Percentiles rank a stretch among this genome's conserved stretches.
phyloP scores from a whole-genome alignment of 768 basidiomycete genomes.

The Termitomyces sp. region DNA sequence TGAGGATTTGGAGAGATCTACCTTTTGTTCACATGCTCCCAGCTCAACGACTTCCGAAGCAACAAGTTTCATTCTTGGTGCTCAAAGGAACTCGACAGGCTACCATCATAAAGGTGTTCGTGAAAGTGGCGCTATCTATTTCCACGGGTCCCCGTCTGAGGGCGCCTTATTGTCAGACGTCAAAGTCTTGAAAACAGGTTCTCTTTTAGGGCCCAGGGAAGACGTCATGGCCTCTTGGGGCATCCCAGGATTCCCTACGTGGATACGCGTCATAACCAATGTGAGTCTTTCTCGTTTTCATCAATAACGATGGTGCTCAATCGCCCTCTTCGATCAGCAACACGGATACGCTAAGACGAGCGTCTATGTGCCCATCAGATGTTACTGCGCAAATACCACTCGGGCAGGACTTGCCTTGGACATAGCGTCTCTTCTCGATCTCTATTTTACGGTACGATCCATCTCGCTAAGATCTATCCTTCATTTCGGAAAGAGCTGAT shows the following conservation, averaged over 20 bases:
- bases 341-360: slow-evolving; percentile 10
- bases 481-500: neutral
- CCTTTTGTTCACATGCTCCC: neutral
- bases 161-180: slow-evolving; percentile 5
- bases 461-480: neutral
- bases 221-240: slow-evolving; percentile 12
- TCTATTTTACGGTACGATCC: slow-evolving; percentile 6
- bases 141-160: slow-evolving; percentile 2
- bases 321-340: neutral
- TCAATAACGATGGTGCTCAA: neutral
- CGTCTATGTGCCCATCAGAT: slow-evolving; percentile 6
- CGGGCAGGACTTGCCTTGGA: slow-evolving; percentile 12
- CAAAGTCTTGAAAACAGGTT: slow-evolving; percentile 2
- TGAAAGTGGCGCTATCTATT: slow-evolving; percentile 1
- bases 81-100: neutral
- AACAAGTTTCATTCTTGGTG: neutral
- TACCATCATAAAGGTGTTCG: neutral
- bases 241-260: slow-evolving; percentile 1
- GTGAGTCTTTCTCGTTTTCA: neutral
- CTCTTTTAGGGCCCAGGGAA: slow-evolving; percentile 5
- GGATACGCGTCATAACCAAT: slow-evolving; percentile 10
- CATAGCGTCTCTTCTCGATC: slow-evolving; percentile 7
- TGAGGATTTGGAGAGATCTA: neutral
- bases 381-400: slow-evolving; percentile 10
- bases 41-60: neutral